A percentile compares a stretch with the other conserved stretches of the same genome.
Conservation (phyloP, 257 asterid species). For the Solanum bukasovii region DNA sequence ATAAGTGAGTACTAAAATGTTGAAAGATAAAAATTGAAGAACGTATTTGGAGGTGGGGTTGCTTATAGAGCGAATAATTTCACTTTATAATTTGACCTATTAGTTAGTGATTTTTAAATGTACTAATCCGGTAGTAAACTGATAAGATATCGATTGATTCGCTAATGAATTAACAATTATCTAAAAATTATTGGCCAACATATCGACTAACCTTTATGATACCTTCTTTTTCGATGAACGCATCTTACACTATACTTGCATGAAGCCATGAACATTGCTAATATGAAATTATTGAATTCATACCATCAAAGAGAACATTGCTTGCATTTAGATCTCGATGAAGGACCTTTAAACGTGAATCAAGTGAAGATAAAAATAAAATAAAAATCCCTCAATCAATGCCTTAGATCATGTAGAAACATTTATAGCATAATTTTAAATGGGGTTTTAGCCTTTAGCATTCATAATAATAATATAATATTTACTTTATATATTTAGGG, state of each 20-base stretch:
- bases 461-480: neutral
- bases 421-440: neutral
- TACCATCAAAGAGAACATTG: neutral
- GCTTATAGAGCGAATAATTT: no score
- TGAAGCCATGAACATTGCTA: neutral
- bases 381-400: neutral
- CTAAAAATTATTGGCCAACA: no score
- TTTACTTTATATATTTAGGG: no score
- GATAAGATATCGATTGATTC: no score
- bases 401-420: neutral
- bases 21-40: no score
- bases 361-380: neutral
- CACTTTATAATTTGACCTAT: no score
- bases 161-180: neutral
- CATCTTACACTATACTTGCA: neutral
- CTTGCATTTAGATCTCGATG: neutral
- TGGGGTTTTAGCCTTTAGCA: neutral
- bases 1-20: neutral
- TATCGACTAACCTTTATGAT: neutral
- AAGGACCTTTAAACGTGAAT: neutral
- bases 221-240: no score
- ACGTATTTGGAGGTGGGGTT: neutral
- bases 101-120: no score
- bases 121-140: neutral
- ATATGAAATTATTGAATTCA: neutral